These are phyloP conservation scores for Linum trigynum DNA, from an alignment of 345 rosid genomes.

Conservation along the genomic window DNA sequence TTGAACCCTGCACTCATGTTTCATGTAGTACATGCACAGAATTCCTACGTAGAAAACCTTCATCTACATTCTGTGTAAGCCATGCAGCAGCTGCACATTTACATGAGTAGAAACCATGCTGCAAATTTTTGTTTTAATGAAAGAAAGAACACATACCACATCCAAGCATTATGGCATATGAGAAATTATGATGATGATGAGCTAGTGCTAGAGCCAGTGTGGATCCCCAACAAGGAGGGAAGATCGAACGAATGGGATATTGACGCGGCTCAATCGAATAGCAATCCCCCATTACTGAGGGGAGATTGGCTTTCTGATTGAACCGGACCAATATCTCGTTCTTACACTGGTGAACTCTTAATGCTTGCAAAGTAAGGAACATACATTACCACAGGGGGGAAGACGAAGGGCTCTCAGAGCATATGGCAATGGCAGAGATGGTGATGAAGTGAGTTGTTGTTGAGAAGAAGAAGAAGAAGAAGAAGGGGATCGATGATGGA, in stretches of 20 bases:
- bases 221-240: background rate
- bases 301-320: conserved; percentile 51
- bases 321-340: conserved; percentile 88
- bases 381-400: too few relatives aligned
- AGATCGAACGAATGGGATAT: conserved; percentile 44
- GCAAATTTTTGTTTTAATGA: conserved; percentile 1
- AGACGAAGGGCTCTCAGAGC: background rate
- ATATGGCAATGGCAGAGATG: background rate
- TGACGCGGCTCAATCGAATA: conserved; percentile 99
- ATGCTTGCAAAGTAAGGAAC: background rate
- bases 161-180: background rate
- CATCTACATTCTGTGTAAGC: background rate
- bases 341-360: background rate
- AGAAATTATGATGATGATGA: background rate
- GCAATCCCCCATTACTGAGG: conserved; percentile 21
- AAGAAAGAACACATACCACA: conserved; percentile 8
- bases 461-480: background rate
- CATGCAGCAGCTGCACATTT: conserved; percentile 15
- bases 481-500: background rate
- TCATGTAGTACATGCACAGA: background rate
- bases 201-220: background rate
- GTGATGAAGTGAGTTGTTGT: background rate
- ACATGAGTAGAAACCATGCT: background rate
- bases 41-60: conserved; percentile 15
- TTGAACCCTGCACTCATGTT: background rate